Evolutionary conservation across 129 eudicot species (phyloP).

Genomic region (Centaurea solstitialis): DNA sequence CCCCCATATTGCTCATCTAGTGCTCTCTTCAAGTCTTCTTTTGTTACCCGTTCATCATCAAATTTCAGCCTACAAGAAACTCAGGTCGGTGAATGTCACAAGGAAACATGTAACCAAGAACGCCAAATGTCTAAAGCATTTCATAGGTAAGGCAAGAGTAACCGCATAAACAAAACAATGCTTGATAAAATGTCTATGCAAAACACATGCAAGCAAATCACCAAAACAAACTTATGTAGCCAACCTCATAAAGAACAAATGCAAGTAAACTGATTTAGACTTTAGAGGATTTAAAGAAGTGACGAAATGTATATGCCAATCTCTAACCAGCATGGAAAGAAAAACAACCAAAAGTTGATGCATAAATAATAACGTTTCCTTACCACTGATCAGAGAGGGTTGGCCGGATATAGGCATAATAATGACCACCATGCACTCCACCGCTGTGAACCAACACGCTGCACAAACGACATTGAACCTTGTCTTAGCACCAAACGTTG

Average conservation of each 20-base stretch:
- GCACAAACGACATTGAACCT: slow-evolving; percentile 34
- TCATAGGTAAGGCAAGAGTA: not conserved
- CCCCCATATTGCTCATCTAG: slow-evolving; percentile 99
- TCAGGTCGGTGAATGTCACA: not conserved
- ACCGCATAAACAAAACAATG: not conserved
- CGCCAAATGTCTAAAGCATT: not conserved
- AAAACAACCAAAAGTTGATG: not conserved
- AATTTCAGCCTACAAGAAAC: slow-evolving; percentile 69
- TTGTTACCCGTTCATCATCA: slow-evolving; percentile 95
- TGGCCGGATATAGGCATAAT: slow-evolving; percentile 88
- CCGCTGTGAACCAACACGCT: slow-evolving; percentile 98
- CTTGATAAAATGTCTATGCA: not conserved
- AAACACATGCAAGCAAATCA: not conserved
- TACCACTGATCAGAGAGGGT: slow-evolving; percentile 93
- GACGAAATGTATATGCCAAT: not conserved
- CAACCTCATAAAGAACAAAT: not conserved
- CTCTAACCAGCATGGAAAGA: not conserved
- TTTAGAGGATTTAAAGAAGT: not conserved
- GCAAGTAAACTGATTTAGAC: not conserved
- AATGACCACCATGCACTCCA: slow-evolving; percentile 97
- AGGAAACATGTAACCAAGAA: not conserved
- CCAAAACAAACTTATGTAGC: not conserved
- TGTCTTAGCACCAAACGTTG: slow-evolving; percentile 10
- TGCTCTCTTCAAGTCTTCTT: slow-evolving; percentile 93
- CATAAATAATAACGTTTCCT: not conserved